phyloP scores from a whole-genome alignment of 106 monocot species.

The Dendrobium huoshanense region DNA sequence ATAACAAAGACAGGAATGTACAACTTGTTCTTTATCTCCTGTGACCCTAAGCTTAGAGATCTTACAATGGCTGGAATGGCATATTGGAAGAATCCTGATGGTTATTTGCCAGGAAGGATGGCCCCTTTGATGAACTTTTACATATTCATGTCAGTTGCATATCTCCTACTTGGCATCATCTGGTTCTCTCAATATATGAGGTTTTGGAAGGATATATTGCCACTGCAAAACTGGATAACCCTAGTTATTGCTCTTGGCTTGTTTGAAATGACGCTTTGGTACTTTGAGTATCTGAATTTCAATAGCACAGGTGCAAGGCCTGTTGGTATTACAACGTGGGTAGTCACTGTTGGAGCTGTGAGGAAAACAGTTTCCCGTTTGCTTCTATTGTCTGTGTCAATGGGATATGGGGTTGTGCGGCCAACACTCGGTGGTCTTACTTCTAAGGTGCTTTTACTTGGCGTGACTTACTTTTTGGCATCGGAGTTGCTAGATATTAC shows the following conservation, averaged over 20 bases:
- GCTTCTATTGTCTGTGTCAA: constrained; percentile 77
- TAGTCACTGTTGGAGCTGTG: constrained; percentile 85
- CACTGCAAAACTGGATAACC: constrained; percentile 84
- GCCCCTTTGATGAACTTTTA: constrained; percentile 91
- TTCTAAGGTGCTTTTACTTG: constrained; percentile 93
- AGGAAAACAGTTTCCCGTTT: constrained; percentile 85
- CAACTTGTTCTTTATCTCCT: constrained; percentile 90
- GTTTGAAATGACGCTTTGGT: constrained; percentile 97
- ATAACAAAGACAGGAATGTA: constrained; percentile 94
- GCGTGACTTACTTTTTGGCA: constrained; percentile 86
- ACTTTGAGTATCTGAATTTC: constrained; percentile 87
- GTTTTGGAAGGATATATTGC: constrained; percentile 82
- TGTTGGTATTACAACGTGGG: constrained; percentile 88
- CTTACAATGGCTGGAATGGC: constrained; percentile 83
- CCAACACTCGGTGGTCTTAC: constrained; percentile 97
- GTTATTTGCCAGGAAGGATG: constrained; percentile 96
- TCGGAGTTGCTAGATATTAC: constrained; percentile 79
- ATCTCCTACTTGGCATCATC: constrained; percentile 47
- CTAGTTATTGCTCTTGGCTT: constrained; percentile 81
- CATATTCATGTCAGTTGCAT: constrained; percentile 71
- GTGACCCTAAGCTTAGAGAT: constrained; percentile 83
- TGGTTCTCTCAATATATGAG: constrained; percentile 82
- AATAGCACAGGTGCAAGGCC: constrained; percentile 72
- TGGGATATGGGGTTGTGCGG: constrained; percentile 96
- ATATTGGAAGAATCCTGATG: constrained; percentile 81